phyloP scores from a whole-genome alignment of 2,329 filamentous ascomycete species.

The Botryotinia convoluta region DNA sequence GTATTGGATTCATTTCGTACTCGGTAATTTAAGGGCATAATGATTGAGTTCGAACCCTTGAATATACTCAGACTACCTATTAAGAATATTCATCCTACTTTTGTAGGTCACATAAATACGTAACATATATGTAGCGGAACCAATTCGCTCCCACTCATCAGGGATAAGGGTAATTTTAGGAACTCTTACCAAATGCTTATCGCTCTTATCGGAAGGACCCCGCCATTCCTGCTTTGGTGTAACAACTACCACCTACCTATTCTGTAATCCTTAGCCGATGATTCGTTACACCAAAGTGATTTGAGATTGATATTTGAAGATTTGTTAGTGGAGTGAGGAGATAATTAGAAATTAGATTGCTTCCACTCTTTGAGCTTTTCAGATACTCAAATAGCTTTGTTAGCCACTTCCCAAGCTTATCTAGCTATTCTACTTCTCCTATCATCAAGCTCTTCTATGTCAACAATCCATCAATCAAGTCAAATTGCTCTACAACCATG shows the following conservation, averaged over 20 bases:
- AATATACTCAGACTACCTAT: too few species aligned
- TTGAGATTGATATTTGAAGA: neutral
- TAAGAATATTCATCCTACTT: too few species aligned
- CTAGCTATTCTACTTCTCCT: neutral
- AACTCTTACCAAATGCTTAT: slow-evolving; percentile 9
- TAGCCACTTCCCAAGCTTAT: neutral
- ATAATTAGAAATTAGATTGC: neutral
- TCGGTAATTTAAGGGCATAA: neutral
- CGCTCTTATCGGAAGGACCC: slow-evolving; percentile 13
- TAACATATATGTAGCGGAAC: neutral
- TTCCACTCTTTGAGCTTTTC: neutral
- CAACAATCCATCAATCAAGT: neutral
- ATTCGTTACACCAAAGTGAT: neutral
- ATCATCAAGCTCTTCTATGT: neutral
- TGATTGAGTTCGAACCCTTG: neutral
- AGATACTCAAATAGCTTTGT: neutral
- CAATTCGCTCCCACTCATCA: neutral
- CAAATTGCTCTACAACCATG: slow-evolving; percentile 24
- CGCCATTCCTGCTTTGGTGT: slow-evolving; percentile 2
- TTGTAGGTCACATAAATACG: neutral
- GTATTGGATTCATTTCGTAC: neutral
- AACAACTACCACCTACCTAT: neutral
- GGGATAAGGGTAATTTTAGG: neutral
- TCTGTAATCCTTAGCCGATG: slow-evolving; percentile 9
- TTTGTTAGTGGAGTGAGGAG: neutral